Evolutionary conservation across 768 basidiomycete genomes (phyloP), one percentile per base, ranked within the genome.

Genomic region (Sutorius australiensis): DNA sequence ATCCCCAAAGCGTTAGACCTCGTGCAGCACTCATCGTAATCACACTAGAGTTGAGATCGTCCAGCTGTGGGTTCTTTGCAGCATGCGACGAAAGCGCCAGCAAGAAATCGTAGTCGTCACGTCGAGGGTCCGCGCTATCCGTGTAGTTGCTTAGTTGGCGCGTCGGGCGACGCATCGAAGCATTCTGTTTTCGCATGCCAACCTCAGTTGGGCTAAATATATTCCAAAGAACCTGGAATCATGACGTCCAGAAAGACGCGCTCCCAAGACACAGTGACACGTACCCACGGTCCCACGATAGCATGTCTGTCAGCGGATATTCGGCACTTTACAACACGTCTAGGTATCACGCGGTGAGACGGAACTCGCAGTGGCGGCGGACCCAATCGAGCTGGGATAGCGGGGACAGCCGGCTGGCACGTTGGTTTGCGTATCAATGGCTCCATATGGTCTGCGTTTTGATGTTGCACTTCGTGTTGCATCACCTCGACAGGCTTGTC

Each of bases 61-160:
- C 73, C 53, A 80, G 60, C 33, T 68, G 69, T 27, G 69, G 64
- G 19, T 74, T 60, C 57, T 72, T 73, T 30, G 73, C 75, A 53
- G 74, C 75, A 38, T 73, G 66, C 6, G 70, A 70, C 27, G 80
- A 72, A 45, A 73, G 68, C 39, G 70, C 67, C 33, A 61, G 66
- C 50, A 83, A 56, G 61, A 80, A 82, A 56, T 82, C 81, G 56
- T 83, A 85, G 50, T 79, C 75, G 48, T 78, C 74, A 5, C 58
- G 64, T 27, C 66, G 61, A 57, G 63, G 53, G 49, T 65, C 56
- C n/a, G 32, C 14, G 37, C n/a, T 39, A 16, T 57, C 37, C 24
- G 30, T 30, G 42, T 57, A 58, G 32, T 58, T 46, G 41, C 24
- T 57, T 24, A 36, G 36, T 39, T 57, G 62, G 9, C 61, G 61